Conservation (phyloP, 2,329 filamentous ascomycete species). For the Monosporascus sp. region DNA sequence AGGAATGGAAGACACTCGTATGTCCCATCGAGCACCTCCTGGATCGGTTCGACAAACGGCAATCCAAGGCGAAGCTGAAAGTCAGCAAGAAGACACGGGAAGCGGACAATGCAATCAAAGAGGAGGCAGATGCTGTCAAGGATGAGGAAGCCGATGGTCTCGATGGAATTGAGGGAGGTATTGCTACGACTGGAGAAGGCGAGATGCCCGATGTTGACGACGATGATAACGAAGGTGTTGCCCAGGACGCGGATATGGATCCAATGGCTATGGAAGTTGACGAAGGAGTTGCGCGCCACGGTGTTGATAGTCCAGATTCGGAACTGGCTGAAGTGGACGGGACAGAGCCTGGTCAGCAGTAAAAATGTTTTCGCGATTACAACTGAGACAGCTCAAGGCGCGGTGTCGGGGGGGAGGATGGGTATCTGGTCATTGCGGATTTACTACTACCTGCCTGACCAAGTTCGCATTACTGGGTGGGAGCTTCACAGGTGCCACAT, state of each 20-base stretch:
- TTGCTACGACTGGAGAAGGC: background rate
- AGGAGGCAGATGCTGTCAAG: constrained; percentile 2
- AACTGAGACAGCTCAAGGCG: too few species aligned
- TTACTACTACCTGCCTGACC: too few species aligned
- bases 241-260: background rate
- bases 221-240: background rate
- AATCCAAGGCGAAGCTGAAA: constrained; percentile 14
- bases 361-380: background rate
- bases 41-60: constrained; percentile 26
- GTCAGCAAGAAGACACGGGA: constrained; percentile 5
- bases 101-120: constrained; percentile 1
- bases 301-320: background rate
- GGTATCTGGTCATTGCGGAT: too few species aligned
- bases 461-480: too few species aligned
- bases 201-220: background rate
- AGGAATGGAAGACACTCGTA: constrained; percentile 53
- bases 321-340: background rate
- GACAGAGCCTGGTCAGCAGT: background rate
- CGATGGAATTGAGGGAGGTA: background rate
- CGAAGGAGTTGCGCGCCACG: background rate
- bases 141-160: constrained; percentile 2
- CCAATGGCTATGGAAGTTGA: background rate
- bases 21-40: constrained; percentile 40
- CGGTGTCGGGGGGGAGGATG: too few species aligned
- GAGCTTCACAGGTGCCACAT: background rate